phyloP scores from a whole-genome alignment of 2,329 filamentous ascomycete species.

The Davidsoniella australis region DNA sequence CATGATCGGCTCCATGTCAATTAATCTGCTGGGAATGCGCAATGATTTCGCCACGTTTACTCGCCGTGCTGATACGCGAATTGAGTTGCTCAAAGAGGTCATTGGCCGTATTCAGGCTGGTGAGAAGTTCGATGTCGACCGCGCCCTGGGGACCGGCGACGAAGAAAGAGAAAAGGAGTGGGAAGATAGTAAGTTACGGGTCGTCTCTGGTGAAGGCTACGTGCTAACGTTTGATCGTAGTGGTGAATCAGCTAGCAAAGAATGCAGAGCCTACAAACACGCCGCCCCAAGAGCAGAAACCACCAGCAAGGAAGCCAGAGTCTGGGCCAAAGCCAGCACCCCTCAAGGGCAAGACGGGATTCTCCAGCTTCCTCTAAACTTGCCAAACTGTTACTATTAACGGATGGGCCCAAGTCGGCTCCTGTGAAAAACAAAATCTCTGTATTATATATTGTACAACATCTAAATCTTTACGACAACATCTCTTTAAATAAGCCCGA shows the following conservation, averaged over 20 bases:
- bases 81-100: constrained; percentile 59
- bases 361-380: constrained; percentile 34
- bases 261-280: constrained; percentile 21
- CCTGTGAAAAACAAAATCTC: not conserved
- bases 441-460: constrained; percentile 9
- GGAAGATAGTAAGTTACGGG: constrained; percentile 52
- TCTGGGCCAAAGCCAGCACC: constrained; percentile 9
- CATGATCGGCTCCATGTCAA: constrained; percentile 87
- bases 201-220: not conserved
- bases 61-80: constrained; percentile 62
- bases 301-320: not conserved
- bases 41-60: constrained; percentile 57
- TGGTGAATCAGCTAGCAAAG: constrained; percentile 40
- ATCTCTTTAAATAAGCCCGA: constrained; percentile 36
- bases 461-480: constrained; percentile 30
- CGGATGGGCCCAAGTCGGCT: no score
- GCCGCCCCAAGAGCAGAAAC: constrained; percentile 6
- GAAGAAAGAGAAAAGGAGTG: constrained; percentile 62
- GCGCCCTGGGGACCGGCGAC: constrained; percentile 62
- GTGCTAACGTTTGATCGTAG: constrained; percentile 22
- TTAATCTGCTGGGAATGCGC: constrained; percentile 72
- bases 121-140: constrained; percentile 72
- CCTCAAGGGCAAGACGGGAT: constrained; percentile 14
- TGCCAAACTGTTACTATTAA: constrained; percentile 9
- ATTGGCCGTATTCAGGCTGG: constrained; percentile 52